phyloP scores from a whole-genome alignment of 2,329 filamentous ascomycete genomes.

The Arthrinium puccinioides region DNA sequence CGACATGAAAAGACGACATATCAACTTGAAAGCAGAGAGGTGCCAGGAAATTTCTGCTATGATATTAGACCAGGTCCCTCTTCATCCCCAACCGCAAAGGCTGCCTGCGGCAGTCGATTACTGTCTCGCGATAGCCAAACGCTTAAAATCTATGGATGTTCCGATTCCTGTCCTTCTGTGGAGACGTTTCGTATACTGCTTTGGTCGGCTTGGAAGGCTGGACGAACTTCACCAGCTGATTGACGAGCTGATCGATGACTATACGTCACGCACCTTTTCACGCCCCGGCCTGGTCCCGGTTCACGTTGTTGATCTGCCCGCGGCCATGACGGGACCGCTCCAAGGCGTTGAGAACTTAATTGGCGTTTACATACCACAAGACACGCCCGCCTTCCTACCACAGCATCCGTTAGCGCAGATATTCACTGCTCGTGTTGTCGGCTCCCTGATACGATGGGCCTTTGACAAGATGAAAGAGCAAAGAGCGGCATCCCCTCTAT shows the following conservation, averaged over 20 bases:
- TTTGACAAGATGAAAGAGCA: conserved; percentile 30
- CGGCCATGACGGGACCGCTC: conserved; percentile 20
- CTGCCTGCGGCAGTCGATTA: conserved; percentile 14
- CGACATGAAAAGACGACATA: conserved; percentile 26
- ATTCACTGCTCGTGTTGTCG: conserved; percentile 33
- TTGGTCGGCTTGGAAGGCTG: conserved; percentile 35
- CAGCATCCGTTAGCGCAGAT: conserved; percentile 40
- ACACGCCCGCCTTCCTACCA: conserved; percentile 32
- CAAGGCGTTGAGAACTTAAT: conserved; percentile 22
- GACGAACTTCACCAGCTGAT: conserved; percentile 37
- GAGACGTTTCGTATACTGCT: conserved; percentile 34
- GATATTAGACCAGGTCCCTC: conserved; percentile 14
- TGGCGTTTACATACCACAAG: conserved; percentile 30
- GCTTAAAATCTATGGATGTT: conserved; percentile 29
- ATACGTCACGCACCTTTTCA: conserved; percentile 21
- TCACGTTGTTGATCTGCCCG: conserved; percentile 35
- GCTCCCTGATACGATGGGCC: conserved; percentile 35
- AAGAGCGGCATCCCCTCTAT: conserved; percentile 3
- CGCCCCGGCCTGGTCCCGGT: conserved; percentile 32
- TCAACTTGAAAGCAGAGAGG: conserved; percentile 22
- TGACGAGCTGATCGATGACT: conserved; percentile 32
- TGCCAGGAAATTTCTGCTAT: conserved; percentile 21
- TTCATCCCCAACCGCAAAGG: conserved; percentile 9
- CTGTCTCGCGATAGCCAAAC: conserved; percentile 25
- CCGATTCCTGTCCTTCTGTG: conserved; percentile 33